Percentiles rank a stretch among this genome's conserved stretches.
These are phyloP conservation scores for Raddia guianensis DNA, from an alignment of 176 grass and related monocot species.

Conservation along the genomic window DNA sequence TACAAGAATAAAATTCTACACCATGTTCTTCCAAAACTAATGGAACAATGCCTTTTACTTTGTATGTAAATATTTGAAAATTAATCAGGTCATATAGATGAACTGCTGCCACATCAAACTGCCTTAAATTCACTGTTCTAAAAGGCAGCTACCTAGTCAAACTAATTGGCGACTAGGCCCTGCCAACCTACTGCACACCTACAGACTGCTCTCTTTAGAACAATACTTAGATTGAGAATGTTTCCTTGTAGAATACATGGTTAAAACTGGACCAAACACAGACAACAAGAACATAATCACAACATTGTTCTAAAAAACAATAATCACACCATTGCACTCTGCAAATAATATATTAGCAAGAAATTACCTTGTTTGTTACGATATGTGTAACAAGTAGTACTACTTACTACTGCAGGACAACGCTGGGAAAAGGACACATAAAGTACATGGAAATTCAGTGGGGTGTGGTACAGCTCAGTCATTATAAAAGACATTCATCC, in stretches of 20 bases:
- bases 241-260: slow-evolving; percentile 15
- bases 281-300: neutral
- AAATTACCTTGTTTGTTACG: neutral
- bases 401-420: slow-evolving; percentile 4
- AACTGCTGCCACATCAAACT: slow-evolving; percentile 22
- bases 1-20: neutral
- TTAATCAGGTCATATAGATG: slow-evolving; percentile 21
- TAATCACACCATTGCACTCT: neutral
- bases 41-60: neutral
- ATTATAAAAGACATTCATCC: neutral
- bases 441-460: neutral
- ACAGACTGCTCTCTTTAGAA: too few species aligned
- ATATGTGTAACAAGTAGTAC: slow-evolving; percentile 13
- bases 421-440: neutral
- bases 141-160: neutral
- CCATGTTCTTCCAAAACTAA: slow-evolving; percentile 4
- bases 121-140: neutral
- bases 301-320: too few species aligned
- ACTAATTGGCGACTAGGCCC: too few species aligned
- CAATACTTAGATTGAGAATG: neutral
- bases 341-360: neutral
- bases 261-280: neutral
- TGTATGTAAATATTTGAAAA: neutral
- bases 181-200: too few species aligned
- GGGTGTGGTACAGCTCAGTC: neutral